Percentiles rank a stretch among this genome's conserved stretches.
These are phyloP conservation scores for Remersonia thermophila DNA, from an alignment of 2,329 filamentous ascomycete genomes.

Conservation along the genomic window DNA sequence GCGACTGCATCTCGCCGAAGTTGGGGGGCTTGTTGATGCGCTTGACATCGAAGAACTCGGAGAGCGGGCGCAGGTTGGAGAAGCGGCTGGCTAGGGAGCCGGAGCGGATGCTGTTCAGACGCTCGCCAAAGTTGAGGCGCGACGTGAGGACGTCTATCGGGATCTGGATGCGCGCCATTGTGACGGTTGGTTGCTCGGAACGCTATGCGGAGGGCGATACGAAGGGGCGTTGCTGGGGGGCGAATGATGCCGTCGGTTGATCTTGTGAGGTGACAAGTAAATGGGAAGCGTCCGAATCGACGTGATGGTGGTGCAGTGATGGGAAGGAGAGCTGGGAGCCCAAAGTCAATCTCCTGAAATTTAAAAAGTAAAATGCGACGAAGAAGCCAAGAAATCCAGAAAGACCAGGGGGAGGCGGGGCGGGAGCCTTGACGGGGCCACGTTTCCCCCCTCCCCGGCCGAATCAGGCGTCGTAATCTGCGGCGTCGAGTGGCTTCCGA, in stretches of 20 bases:
- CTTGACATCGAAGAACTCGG: slow-evolving; percentile 94
- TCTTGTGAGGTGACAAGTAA: too few relatives aligned
- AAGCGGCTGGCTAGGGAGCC: slow-evolving; percentile 73
- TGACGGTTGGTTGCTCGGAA: background rate
- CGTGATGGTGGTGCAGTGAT: background rate
- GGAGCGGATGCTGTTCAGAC: slow-evolving; percentile 71
- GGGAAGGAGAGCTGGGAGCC: too few relatives aligned
- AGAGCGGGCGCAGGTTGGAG: slow-evolving; percentile 79
- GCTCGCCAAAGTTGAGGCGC: slow-evolving; percentile 72
- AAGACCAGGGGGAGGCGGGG: background rate
- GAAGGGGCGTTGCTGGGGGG: too few relatives aligned
- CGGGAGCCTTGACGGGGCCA: background rate
- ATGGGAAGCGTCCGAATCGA: too few relatives aligned
- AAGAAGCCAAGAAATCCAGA: background rate
- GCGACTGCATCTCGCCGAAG: slow-evolving; percentile 45
- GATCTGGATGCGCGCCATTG: slow-evolving; percentile 82
- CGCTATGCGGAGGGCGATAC: background rate
- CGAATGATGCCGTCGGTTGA: background rate
- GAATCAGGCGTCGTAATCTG: too few relatives aligned
- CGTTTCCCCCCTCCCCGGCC: too few relatives aligned
- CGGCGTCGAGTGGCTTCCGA: too few relatives aligned
- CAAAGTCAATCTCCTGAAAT: too few relatives aligned
- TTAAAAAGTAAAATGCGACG: too few relatives aligned
- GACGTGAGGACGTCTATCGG: slow-evolving; percentile 86
- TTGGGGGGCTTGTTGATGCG: slow-evolving; percentile 87